A percentile compares a stretch with the other conserved stretches of the same genome.
Conservation (phyloP, 352 stramenopile species). For the Phytophthora idaei region DNA sequence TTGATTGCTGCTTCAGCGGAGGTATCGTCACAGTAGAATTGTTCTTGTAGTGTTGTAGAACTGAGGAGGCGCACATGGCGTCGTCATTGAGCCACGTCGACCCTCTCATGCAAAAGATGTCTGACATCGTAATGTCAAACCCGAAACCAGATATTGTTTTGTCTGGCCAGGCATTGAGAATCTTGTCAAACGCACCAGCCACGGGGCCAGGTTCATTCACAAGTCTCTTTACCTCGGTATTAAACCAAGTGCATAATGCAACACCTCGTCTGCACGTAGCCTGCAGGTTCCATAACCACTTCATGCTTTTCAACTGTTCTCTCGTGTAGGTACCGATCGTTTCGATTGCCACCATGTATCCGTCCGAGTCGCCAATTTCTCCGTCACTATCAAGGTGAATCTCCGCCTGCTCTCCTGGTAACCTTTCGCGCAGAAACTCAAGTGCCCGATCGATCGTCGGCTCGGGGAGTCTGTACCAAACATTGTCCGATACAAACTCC, state of each 20-base stretch:
- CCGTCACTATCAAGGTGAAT: slow-evolving; percentile 2
- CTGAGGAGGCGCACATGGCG: slow-evolving; percentile 1
- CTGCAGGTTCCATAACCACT: slow-evolving; percentile 19
- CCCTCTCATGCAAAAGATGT: neutral
- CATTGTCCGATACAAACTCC: neutral
- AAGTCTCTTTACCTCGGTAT: neutral
- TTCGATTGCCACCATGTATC: slow-evolving; percentile 3
- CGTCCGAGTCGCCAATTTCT: neutral
- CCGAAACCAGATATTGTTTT: neutral
- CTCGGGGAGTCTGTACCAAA: slow-evolving; percentile 5
- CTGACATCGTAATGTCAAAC: neutral
- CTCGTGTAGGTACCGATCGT: neutral
- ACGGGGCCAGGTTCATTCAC: neutral
- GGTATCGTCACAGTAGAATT: slow-evolving; percentile 1
- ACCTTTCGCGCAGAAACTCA: neutral
- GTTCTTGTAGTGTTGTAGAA: slow-evolving; percentile 6
- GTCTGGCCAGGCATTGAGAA: neutral
- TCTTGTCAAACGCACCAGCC: neutral
- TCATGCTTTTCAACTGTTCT: slow-evolving; percentile 15
- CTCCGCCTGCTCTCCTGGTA: neutral
- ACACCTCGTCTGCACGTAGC: slow-evolving; percentile 1
- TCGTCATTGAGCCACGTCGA: slow-evolving; percentile 6
- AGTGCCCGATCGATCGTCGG: slow-evolving; percentile 1
- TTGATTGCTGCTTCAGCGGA: neutral
- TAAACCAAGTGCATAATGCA: slow-evolving; percentile 8